Evolutionary conservation across 108 stramenopile genomes (phyloP), one percentile per base, ranked within the genome.

Genomic region (Cyclostephanos invisitatus): DNA sequence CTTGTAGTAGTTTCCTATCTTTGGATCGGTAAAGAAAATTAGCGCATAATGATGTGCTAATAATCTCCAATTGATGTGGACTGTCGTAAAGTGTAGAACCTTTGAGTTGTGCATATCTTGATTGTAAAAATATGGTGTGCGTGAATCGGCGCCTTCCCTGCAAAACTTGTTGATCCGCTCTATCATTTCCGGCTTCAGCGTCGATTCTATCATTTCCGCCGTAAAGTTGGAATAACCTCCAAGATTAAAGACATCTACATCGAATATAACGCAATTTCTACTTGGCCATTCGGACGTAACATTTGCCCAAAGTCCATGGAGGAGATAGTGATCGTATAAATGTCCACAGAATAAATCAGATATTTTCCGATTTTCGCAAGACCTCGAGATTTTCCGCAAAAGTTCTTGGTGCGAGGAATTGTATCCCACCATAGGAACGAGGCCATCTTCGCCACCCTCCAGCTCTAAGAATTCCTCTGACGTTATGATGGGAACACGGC

Each of bases 1-100:
- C 40, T 73, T 89, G 61, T 77, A 88, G 61, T 32, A 85, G 60
- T 75, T 50, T 8, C 70, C 82, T 47, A 83, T 56, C 15, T 62
- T 49, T 35, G 67, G 77, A 75, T 88, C 84, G 7, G 66, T 76
- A 25, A 78, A 82, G 64, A 83, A 62, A 1, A 58, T 46, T 28
- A 81, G 55, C 10, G 84, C 83, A 70, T 95, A 91, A 72, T 84
- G 89, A 70, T 95, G 94, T 25, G 86, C 77, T 40, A 95, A 64
- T 55, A 87, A 44, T 58, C 90, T 81, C 17, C 72, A 47, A 22
- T 73, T 64, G n/a, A 80, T 25, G 7, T 73, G 54, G 64, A 58
- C 53, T 24, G 72, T 82, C 61, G 73, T 67, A 46, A 84, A 83
- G 73, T 87, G 86, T 70, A 83, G 65, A n/a, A 83, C 48, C 32